phyloP scores from a whole-genome alignment of 2,329 filamentous ascomycete genomes.

The Fusarium temperatum region DNA sequence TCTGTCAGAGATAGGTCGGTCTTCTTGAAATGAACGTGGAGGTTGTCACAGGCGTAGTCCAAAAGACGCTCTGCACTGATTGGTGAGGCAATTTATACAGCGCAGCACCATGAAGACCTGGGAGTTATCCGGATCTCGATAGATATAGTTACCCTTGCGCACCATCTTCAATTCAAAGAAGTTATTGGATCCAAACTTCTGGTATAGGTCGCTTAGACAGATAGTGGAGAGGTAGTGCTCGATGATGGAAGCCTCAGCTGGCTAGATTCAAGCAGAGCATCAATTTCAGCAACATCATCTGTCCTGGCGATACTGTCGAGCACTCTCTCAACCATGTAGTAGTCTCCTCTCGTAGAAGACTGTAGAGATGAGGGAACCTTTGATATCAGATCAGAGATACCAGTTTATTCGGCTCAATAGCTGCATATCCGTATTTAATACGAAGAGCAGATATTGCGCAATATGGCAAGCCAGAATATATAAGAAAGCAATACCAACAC shows the following conservation, averaged over 20 bases:
- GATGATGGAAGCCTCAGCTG: neutral
- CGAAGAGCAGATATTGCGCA: fast-evolving
- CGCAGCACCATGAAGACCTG: neutral
- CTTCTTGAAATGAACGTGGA: neutral
- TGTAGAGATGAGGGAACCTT: neutral
- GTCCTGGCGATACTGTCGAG: neutral
- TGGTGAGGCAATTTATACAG: neutral
- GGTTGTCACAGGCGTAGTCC: neutral
- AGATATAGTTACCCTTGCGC: neutral
- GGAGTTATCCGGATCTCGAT: neutral
- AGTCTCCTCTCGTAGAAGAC: neutral
- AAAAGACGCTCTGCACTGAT: neutral
- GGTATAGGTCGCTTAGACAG: neutral
- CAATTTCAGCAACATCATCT: neutral
- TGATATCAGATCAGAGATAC: neutral
- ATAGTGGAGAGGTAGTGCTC: neutral
- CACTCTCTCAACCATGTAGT: neutral
- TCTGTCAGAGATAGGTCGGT: neutral
- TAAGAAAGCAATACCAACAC: fast-evolving
- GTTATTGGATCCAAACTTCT: neutral
- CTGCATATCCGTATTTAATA: neutral
- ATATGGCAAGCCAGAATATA: too few relatives aligned
- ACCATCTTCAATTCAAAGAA: neutral
- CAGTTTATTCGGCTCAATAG: neutral
- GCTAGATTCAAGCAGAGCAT: neutral